phyloP scores from a whole-genome alignment of 441 rosid genomes.

The Eugenia klotzschiana region DNA sequence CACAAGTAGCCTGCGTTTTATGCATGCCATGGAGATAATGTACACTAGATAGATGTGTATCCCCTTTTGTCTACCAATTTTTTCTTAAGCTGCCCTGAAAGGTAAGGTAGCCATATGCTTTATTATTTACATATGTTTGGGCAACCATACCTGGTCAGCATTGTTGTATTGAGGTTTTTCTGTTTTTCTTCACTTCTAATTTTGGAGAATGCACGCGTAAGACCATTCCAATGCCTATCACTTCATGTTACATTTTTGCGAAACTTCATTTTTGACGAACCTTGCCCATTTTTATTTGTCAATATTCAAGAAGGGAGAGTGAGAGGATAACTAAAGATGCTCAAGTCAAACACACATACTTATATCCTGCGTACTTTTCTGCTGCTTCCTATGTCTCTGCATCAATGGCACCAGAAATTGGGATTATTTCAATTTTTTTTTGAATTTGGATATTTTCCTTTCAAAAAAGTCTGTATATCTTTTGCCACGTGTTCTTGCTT shows the following conservation, averaged over 20 bases:
- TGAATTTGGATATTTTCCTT: not conserved
- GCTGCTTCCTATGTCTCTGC: not conserved
- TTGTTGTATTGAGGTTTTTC: not conserved
- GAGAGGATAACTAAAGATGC: not conserved
- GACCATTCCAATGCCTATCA: not conserved
- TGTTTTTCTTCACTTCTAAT: not conserved
- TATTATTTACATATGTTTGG: not conserved
- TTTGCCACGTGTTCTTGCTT: not conserved
- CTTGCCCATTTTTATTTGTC: not conserved
- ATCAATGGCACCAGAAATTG: not conserved
- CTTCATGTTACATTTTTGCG: not conserved
- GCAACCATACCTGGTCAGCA: not conserved
- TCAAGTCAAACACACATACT: not conserved
- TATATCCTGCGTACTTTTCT: not conserved
- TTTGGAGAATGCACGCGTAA: not conserved
- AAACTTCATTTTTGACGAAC: not conserved
- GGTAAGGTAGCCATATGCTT: not conserved
- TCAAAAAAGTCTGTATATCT: not conserved
- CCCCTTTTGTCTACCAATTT: not conserved
- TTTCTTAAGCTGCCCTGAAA: not conserved
- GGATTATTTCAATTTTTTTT: not conserved
- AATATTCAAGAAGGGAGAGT: not conserved
- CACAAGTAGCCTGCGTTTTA: not conserved
- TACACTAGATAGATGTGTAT: not conserved
- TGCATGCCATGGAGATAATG: not conserved